Evolutionary conservation across 2,329 filamentous ascomycete species (phyloP), one percentile per base, ranked within the genome.

Genomic region (Davidsoniella eucalypti): DNA sequence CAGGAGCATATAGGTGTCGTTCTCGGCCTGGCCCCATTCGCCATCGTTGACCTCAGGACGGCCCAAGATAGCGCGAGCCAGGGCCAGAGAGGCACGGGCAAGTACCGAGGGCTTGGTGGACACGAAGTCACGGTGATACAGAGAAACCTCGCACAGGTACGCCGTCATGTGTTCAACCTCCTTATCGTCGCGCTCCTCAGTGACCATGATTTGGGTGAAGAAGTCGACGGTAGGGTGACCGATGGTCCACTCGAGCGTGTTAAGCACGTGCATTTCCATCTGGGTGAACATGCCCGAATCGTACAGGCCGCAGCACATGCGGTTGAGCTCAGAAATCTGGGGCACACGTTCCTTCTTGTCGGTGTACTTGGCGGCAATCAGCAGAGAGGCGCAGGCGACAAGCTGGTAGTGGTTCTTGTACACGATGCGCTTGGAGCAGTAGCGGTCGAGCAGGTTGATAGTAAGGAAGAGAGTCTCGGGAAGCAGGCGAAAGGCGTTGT

Each of bases 221-320:
- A 83, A 85, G 66, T 96, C 90, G 57, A 95, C 85, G 25, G 92
- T 96, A 1, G 92, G 88, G 67, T 96, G 90, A 50, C 92, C 92
- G 57, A 98, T 84, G 57, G 82, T 80, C 92, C 92, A 98, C 64
- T 93, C 87, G 53, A 98, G 76, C 1, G 92, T 98, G 68, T 95
- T 93, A 58, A 98, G 76, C 37, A 98, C 90, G 65, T 98, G 92
- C 88, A 93, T 96, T 70, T 98, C 92, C 92, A 98, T 98, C 67
- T 98, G 92, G 9, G 88, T 90, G 69, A 98, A 98, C 92, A 98
- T 98, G 69, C 94, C 90, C 46, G 94, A 87, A 60, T 98, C 92
- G 68, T 98, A 98, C 38, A 96, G 76, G 37, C 85, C 88, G 68
- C 92, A 96, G 75, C 92, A 98, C 92, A 98, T 96, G 58, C 90